phyloP scores from a whole-genome alignment of 2,329 filamentous ascomycete genomes.

The Trichoderma koningiopsis region DNA sequence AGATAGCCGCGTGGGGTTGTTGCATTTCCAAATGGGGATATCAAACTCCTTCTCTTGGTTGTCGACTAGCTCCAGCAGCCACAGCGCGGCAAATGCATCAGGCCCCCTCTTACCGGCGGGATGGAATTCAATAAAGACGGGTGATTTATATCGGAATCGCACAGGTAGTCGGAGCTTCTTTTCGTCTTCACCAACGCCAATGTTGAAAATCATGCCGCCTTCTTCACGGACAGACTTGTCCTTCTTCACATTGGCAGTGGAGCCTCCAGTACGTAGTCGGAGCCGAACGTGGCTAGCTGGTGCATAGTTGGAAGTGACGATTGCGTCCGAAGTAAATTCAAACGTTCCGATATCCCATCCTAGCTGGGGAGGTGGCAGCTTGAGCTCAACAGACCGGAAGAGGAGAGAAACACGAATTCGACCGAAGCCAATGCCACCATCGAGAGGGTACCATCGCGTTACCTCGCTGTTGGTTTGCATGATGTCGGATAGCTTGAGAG shows the following conservation, averaged over 20 bases:
- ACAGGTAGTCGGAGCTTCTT: conserved; percentile 75
- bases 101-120: conserved; percentile 67
- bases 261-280: conserved; percentile 81
- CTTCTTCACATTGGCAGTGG: conserved; percentile 68
- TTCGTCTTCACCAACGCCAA: conserved; percentile 46
- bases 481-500: conserved; percentile 84
- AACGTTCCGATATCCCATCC: conserved; percentile 97
- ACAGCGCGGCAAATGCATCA: conserved; percentile 77
- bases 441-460: conserved; percentile 93
- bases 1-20: conserved; percentile 72
- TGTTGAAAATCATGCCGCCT: conserved; percentile 53
- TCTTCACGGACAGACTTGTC: conserved; percentile 63
- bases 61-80: conserved; percentile 84
- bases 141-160: conserved; percentile 85
- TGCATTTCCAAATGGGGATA: conserved; percentile 87
- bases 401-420: conserved; percentile 85
- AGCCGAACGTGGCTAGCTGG: conserved; percentile 72
- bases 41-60: conserved; percentile 76
- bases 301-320: conserved; percentile 65
- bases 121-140: conserved; percentile 86
- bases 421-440: conserved; percentile 91
- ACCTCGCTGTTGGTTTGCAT: conserved; percentile 82
- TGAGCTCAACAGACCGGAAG: conserved; percentile 86
- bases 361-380: conserved; percentile 79
- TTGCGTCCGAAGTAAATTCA: conserved; percentile 73